phyloP scores from a whole-genome alignment of 208 protist genomes.

The Porcisia deanei region DNA sequence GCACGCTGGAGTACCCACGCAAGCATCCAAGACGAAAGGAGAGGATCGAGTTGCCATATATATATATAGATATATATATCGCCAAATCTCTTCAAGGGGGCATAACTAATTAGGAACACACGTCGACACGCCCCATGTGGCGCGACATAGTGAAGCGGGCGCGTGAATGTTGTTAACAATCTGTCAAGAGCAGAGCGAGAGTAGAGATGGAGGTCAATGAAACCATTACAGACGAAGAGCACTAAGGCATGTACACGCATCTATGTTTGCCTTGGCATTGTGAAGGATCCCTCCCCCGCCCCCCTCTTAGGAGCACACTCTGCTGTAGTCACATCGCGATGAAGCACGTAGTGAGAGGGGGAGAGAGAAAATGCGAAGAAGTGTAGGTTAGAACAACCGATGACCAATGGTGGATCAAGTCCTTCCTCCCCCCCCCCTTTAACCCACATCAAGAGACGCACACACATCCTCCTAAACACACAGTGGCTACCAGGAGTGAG shows the following conservation, averaged over 20 bases:
- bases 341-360: not conserved
- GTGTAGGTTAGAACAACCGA: too few relatives aligned
- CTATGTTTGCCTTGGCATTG: not conserved
- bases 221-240: not conserved
- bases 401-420: not conserved
- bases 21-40: not conserved
- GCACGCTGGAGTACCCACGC: too few relatives aligned
- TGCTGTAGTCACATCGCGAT: not conserved
- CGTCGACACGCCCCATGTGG: not conserved
- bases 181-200: not conserved
- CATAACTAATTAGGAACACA: not conserved
- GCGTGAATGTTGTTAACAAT: not conserved
- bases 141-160: not conserved
- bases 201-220: not conserved
- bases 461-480: not conserved
- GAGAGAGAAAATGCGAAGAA: not conserved
- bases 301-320: too few relatives aligned
- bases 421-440: not conserved
- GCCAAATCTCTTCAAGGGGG: not conserved
- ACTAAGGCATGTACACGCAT: not conserved
- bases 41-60: not conserved
- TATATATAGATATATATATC: not conserved
- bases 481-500: not conserved
- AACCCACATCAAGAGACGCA: not conserved
- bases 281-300: not conserved